Evolutionary conservation across 345 rosid species (phyloP).

Genomic region (Linum usitatissimum): DNA sequence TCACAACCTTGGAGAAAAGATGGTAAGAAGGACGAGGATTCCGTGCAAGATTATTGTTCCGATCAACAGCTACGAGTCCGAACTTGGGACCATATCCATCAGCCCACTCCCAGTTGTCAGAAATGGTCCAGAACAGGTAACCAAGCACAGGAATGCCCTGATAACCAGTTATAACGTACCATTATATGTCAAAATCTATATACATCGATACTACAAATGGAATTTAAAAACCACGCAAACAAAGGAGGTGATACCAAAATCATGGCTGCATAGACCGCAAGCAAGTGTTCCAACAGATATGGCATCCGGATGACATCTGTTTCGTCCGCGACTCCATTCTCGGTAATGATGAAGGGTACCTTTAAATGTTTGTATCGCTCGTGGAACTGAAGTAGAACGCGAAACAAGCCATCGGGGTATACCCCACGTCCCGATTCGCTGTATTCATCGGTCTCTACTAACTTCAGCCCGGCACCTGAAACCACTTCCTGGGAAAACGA

Average conservation of each 20-base stretch:
- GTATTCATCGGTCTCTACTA: conserved; percentile 85
- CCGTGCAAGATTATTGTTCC: conserved; percentile 59
- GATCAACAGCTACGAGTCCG: conserved; percentile 85
- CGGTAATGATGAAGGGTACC: conserved; percentile 69
- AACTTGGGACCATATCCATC: conserved; percentile 98
- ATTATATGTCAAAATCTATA: background rate
- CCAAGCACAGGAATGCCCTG: conserved; percentile 89
- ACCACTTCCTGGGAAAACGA: conserved; percentile 59
- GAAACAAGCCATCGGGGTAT: conserved; percentile 86
- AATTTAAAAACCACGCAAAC: conserved; percentile 1
- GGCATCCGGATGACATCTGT: conserved; percentile 83
- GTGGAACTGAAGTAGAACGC: conserved; percentile 62
- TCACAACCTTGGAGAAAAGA: conserved; percentile 65
- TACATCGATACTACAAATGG: background rate
- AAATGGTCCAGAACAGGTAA: conserved; percentile 87
- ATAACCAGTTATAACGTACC: too few species aligned
- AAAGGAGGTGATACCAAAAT: conserved; percentile 34
- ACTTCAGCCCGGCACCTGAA: conserved; percentile 67
- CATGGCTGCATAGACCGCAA: conserved; percentile 84
- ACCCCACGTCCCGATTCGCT: conserved; percentile 98
- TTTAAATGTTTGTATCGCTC: conserved; percentile 74
- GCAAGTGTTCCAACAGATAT: conserved; percentile 78
- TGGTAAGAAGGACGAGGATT: conserved; percentile 69
- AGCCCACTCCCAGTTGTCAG: conserved; percentile 99
- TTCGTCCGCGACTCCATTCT: conserved; percentile 84